phyloP scores from a whole-genome alignment of 352 stramenopile species.

The Pythium periplocum region DNA sequence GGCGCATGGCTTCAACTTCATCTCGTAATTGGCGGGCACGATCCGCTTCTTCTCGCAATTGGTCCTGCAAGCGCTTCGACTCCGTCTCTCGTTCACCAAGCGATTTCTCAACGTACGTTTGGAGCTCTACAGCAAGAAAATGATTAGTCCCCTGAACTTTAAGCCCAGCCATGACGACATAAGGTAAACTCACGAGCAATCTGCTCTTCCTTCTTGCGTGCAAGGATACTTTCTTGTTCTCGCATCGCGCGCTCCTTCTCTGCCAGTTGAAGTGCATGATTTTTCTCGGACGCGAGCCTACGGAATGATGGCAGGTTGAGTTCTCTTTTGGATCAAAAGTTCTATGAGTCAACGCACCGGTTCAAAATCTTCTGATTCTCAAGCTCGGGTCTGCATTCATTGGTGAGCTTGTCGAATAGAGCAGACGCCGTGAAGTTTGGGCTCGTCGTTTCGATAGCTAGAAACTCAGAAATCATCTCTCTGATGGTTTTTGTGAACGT shows the following conservation, averaged over 20 bases:
- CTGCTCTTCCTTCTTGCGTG: constrained; percentile 53
- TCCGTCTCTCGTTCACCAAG: constrained; percentile 61
- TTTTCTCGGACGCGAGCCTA: constrained; percentile 62
- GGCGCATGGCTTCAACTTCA: constrained; percentile 52
- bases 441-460: constrained; percentile 37
- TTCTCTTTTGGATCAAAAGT: no score
- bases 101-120: constrained; percentile 56
- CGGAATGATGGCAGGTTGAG: no score
- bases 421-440: constrained; percentile 40
- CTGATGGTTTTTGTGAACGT: constrained; percentile 55
- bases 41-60: constrained; percentile 55
- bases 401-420: constrained; percentile 50
- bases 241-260: constrained; percentile 57
- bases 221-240: constrained; percentile 42
- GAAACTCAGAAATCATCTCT: constrained; percentile 51
- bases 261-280: constrained; percentile 44
- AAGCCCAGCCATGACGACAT: not conserved
- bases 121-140: constrained; percentile 28
- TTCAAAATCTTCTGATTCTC: constrained; percentile 78
- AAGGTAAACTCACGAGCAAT: constrained; percentile 36
- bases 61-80: constrained; percentile 56
- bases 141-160: not conserved
- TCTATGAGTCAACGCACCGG: constrained; percentile 20
- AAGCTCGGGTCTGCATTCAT: constrained; percentile 47
- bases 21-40: constrained; percentile 45